Percentiles rank a stretch among this genome's conserved stretches.
Evolutionary conservation across 768 basidiomycete species (phyloP).

Genomic region (Brasilioporus rufonigricans): DNA sequence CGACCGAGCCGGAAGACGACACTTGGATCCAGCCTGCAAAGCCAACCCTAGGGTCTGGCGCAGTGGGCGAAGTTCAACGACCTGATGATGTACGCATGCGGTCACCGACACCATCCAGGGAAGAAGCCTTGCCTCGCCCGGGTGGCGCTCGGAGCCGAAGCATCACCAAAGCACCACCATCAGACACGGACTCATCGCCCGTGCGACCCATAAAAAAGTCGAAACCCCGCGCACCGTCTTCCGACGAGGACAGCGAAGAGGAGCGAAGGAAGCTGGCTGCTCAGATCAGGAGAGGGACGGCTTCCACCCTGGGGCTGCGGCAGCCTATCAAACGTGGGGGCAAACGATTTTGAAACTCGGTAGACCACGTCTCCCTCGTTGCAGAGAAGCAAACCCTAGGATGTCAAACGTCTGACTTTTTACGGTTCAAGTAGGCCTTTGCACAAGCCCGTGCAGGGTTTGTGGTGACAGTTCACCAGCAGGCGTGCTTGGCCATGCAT

Average conservation of each 20-base stretch:
- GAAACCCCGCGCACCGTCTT: conserved; percentile 37
- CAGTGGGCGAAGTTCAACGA: conserved; percentile 9
- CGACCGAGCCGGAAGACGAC: conserved; percentile 30
- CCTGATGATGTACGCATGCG: conserved; percentile 13
- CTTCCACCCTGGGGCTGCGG: conserved; percentile 50
- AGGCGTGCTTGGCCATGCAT: not conserved
- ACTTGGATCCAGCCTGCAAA: conserved; percentile 1
- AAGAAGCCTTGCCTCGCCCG: not conserved
- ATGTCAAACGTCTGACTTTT: not conserved
- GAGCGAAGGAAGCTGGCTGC: conserved; percentile 44
- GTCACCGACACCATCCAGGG: conserved; percentile 23
- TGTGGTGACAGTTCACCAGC: not conserved
- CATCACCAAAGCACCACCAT: conserved; percentile 23
- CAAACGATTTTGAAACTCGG: conserved; percentile 58
- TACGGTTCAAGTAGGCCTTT: not conserved
- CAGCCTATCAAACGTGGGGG: conserved; percentile 78
- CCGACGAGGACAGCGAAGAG: conserved; percentile 60
- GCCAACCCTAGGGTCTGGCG: not conserved
- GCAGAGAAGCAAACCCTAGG: not conserved
- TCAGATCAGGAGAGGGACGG: conserved; percentile 39
- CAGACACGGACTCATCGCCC: conserved; percentile 56
- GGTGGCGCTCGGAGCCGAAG: conserved; percentile 24
- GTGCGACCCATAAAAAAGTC: conserved; percentile 47
- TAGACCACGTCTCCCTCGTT: not conserved
- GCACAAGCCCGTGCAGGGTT: conserved; percentile 10